A percentile compares a stretch with the other conserved stretches of the same genome.
These are phyloP conservation scores for Cystobasidium ongulense DNA, from an alignment of 768 basidiomycete genomes.

Conservation along the genomic window DNA sequence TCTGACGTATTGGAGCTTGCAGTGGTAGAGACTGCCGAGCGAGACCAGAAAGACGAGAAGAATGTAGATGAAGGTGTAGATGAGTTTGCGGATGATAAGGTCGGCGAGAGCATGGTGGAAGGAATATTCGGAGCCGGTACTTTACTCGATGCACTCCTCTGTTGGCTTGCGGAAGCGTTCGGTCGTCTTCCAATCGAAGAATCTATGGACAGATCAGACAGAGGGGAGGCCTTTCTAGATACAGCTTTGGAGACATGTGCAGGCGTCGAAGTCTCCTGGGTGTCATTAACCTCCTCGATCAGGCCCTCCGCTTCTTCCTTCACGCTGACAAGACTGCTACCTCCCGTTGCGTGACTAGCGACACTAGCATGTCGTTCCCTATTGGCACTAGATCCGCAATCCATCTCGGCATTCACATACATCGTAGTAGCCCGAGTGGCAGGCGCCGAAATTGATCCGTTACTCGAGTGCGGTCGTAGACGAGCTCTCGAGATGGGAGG, in stretches of 20 bases:
- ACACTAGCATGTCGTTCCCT: background rate
- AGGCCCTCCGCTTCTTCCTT: background rate
- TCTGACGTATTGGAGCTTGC: background rate
- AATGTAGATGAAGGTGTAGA: conserved; percentile 1
- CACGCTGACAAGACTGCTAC: background rate
- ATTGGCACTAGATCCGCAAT: background rate
- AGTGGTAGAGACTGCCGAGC: background rate
- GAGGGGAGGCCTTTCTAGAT: background rate
- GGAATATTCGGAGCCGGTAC: background rate
- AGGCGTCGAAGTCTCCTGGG: background rate
- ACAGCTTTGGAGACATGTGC: background rate
- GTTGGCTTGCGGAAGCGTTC: background rate
- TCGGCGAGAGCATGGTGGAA: background rate
- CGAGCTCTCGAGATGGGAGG: background rate
- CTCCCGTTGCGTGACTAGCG: background rate
- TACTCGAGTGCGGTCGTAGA: background rate
- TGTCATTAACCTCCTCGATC: background rate
- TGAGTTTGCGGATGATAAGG: background rate
- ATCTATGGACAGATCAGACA: background rate
- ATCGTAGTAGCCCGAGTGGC: conserved; percentile 9
- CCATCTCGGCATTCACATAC: conserved; percentile 11
- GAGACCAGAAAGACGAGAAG: conserved; percentile 2
- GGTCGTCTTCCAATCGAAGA: background rate
- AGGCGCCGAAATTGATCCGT: background rate
- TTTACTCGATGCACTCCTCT: background rate